Evolutionary conservation across 2,329 filamentous ascomycete genomes (phyloP), one percentile per base, ranked within the genome.

Genomic region (Hirsutella minnesotensis): DNA sequence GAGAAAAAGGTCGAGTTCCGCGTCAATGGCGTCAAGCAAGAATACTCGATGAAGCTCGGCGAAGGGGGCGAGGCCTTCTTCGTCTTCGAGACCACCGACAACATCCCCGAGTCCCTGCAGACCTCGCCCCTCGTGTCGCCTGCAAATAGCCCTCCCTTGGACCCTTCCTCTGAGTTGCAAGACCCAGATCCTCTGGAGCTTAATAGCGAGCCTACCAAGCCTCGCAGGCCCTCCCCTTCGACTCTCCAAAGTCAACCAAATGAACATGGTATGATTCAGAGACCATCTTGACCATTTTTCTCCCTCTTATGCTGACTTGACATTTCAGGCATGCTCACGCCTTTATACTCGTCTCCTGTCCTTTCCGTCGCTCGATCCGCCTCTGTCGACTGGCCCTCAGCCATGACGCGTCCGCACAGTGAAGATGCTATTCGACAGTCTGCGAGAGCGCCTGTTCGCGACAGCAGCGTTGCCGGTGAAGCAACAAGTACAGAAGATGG

Each of bases 1-100:
- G 92, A 98, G 65, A 98, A 98, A 68, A 98, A 96, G 76, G 92
- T 98, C 56, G 89, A 96, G 65, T 98, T 98, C 67, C 77, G 77
- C 54, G 89, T 98, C 73, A 98, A 98, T 71, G 84, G 86, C 56
- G 68, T 76, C 47, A 94, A 92, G 65, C 88, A 95, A 61, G 75
- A 92, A 52, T 95, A 94, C 69, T 81, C 92, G 38, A 98, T 98
- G 92, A 98, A 98, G 67, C 75, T 98, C 18, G 92, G 92, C 37
- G 92, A 98, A 60, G 92, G 87, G 41, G 92, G 92, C 50, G 92
- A 98, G 68, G 92, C 92, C 21, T 98, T 98, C 67, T 98, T 98
- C 63, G 88, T 98, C 49, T 96, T 98, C 57, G 88, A 96, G 67
- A 98, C 92, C 9, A 83, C 82, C 42, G 86, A 90, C 52, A 83